Base-by-base conservation (phyloP, 768 basidiomycete genomes). In the Amanita molliuscula region DNA sequence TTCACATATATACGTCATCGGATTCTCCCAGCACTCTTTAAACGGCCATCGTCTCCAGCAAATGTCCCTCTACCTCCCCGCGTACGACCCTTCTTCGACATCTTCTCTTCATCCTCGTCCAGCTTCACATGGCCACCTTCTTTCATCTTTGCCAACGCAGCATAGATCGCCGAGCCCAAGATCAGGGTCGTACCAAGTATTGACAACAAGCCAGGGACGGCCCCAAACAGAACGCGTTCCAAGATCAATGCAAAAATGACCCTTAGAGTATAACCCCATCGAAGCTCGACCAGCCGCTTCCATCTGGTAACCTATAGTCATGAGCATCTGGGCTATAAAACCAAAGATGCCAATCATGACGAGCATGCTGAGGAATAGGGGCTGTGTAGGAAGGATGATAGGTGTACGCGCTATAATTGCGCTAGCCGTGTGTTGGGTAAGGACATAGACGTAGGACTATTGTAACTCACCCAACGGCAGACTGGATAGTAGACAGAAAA, bases 261-360 rank as follows among this genome's bases (percentile, higher is more conserved):
- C 51, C 43, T 62, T 62, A 44, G 65, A 64, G 49, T 69, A 88
- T 4, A 83, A 62, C 0, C 77, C 82, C 56, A 87, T 67, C 5
- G 75, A 68, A 0, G 76, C 79, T 15, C 83, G 67, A 0, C 79
- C 77, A 0, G 78, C 82, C 4, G 77, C 77, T 60, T 85, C 82
- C 1, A 74, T 70, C 50, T 79, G 79, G 7, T 83, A 62, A 0
- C 81, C 82, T 56, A 77, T 64, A 11, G 42, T 50, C 40, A 50
- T 43, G 28, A 43, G 33, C 3, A 76, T 68, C 71, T 82, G 78
- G 1, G 73, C 76, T 8, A 66, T 50, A 51, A 79, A 77, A 1
- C 78, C 78, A 48, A 77, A 70, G 1, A 78, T 47, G 3, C 78
- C 75, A 21, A 80, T 77, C 60, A 78, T 62, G 21, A 69, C 43